Conservation (phyloP, 306 rosid genomes). For the Quercus rubra region DNA sequence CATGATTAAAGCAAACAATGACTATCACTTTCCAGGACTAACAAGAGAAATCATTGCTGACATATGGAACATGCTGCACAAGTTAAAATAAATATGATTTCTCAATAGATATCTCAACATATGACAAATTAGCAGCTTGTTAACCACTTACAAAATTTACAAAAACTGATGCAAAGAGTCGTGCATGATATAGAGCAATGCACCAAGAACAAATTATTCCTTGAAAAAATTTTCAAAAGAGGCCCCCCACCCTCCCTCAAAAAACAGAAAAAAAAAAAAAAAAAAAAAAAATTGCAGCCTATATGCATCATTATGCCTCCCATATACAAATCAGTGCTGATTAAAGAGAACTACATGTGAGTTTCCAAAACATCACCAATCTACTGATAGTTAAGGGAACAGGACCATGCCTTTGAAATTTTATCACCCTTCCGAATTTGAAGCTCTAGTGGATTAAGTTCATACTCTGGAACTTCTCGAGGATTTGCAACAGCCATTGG, state of each 20-base stretch:
- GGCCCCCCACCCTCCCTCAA: too few species aligned
- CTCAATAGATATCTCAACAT: background rate
- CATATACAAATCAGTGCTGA: too few species aligned
- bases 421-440: constrained; percentile 94
- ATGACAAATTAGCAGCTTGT: background rate
- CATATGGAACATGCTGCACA: background rate
- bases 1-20: background rate
- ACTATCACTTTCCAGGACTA: background rate
- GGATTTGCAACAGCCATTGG: constrained; percentile 98
- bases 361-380: background rate
- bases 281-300: background rate
- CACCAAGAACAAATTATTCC: too few species aligned
- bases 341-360: background rate
- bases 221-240: too few species aligned
- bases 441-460: constrained; percentile 96
- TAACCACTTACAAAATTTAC: background rate
- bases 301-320: too few species aligned
- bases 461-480: constrained; percentile 98
- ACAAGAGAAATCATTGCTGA: background rate
- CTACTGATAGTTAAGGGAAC: background rate
- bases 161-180: background rate
- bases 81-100: background rate
- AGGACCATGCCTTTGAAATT: constrained; percentile 60
- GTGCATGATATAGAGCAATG: background rate
- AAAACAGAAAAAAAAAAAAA: background rate